phyloP scores from a whole-genome alignment of 345 rosid species.

The Euclidium syriacum region DNA sequence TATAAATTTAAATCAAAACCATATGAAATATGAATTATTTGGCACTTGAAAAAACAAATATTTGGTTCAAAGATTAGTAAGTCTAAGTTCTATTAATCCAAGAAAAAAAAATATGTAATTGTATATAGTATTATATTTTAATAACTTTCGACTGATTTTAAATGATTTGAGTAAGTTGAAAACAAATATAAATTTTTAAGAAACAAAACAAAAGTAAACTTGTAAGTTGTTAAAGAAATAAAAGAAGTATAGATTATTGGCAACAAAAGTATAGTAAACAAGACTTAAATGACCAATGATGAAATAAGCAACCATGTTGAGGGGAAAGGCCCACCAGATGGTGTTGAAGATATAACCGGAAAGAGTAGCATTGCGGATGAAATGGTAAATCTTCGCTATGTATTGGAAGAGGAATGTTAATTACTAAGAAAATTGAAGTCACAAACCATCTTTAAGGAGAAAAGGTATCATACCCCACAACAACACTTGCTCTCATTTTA shows the following conservation, averaged over 20 bases:
- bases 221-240: too few species aligned
- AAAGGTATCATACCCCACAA: constrained; percentile 75
- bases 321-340: constrained; percentile 96
- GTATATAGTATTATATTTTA: too few species aligned
- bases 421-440: constrained; percentile 58
- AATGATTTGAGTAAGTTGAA: too few species aligned
- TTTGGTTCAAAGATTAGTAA: too few species aligned
- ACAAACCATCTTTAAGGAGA: constrained; percentile 52
- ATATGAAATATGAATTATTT: too few species aligned
- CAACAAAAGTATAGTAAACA: neutral
- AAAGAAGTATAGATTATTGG: too few species aligned
- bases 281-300: constrained; percentile 87
- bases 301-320: constrained; percentile 88
- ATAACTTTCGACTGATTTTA: too few species aligned
- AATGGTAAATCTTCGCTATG: constrained; percentile 89
- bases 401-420: constrained; percentile 82
- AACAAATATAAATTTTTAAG: neutral
- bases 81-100: too few species aligned
- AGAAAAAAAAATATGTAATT: too few species aligned
- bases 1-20: too few species aligned
- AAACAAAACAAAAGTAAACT: too few species aligned
- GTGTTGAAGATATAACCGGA: constrained; percentile 96
- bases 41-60: too few species aligned
- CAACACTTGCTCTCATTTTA: constrained; percentile 48
- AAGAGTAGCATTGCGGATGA: constrained; percentile 74